Percentiles rank a stretch among this genome's conserved stretches.
Conservation (phyloP, 169 alveolate genomes). For the Plasmodium falciparum region DNA sequence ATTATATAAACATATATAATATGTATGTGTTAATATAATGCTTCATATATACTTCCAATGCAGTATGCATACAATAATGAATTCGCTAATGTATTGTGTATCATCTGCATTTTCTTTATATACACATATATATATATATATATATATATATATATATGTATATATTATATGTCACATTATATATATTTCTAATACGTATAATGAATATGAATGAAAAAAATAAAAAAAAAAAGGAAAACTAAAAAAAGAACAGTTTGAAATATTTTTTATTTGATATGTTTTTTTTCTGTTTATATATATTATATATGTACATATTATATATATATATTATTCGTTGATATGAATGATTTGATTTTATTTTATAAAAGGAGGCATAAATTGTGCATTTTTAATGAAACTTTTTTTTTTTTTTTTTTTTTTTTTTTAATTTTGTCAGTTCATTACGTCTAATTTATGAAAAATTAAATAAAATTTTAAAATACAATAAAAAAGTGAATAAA, state of each 20-base stretch:
- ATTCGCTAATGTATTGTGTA: not conserved
- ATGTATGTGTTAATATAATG: too few species aligned
- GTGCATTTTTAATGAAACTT: not conserved
- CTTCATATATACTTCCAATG: too few species aligned
- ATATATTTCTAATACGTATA: too few species aligned
- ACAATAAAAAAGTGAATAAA: not conserved
- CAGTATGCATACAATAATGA: slow-evolving; percentile 7
- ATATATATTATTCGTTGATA: not conserved
- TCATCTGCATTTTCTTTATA: not conserved
- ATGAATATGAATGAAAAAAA: too few species aligned
- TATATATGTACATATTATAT: not conserved
- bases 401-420: not conserved
- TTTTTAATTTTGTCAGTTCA: not conserved
- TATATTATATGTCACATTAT: not conserved
- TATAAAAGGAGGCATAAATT: not conserved
- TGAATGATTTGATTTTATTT: not conserved
- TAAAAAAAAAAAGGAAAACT: not conserved
- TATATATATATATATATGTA: not conserved
- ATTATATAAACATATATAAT: not conserved
- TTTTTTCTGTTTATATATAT: too few species aligned
- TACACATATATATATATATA: not conserved
- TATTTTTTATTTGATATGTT: not conserved
- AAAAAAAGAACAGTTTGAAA: slow-evolving; percentile 1
- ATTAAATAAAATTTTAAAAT: not conserved
- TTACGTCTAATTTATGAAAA: not conserved